Evolutionary conservation across 129 eudicot genomes (phyloP).

Genomic region (Flaveria trinervia): DNA sequence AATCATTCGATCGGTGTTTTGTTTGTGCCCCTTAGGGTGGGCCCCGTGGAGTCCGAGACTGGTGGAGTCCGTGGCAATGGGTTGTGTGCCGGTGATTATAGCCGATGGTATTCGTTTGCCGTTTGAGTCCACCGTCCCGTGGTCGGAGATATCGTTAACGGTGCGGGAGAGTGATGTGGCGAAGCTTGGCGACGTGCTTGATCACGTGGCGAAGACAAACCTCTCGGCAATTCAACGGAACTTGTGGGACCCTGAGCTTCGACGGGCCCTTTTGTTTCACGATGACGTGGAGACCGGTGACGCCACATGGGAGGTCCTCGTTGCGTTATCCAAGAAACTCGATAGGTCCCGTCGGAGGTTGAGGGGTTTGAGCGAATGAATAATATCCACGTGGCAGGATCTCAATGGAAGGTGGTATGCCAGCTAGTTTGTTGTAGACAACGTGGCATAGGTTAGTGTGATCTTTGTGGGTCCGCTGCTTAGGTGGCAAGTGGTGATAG

Average conservation of each 20-base stretch:
- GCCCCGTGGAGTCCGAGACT: slow-evolving; percentile 99
- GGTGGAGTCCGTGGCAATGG: slow-evolving; percentile 84
- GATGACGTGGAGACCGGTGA: slow-evolving; percentile 62
- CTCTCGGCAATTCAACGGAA: slow-evolving; percentile 61
- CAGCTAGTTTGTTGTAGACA: slow-evolving; percentile 17
- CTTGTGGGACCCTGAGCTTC: slow-evolving; percentile 55
- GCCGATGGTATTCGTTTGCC: slow-evolving; percentile 90
- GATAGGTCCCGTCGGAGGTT: slow-evolving; percentile 50
- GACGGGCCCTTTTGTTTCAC: slow-evolving; percentile 61
- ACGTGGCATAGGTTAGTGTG: slow-evolving; percentile 7
- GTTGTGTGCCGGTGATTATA: slow-evolving; percentile 87
- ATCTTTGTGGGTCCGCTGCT: slow-evolving; percentile 13
- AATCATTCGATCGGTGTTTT: slow-evolving; percentile 70
- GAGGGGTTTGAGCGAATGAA: slow-evolving; percentile 42
- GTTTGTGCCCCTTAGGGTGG: slow-evolving; percentile 93
- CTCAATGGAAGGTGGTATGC: slow-evolving; percentile 14
- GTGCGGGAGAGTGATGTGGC: slow-evolving; percentile 71
- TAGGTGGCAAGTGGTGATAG: slow-evolving; percentile 27
- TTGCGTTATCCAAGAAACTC: slow-evolving; percentile 50
- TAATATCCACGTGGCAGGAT: slow-evolving; percentile 32
- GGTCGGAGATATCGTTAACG: slow-evolving; percentile 75
- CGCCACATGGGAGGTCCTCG: slow-evolving; percentile 79
- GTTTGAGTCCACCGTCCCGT: slow-evolving; percentile 55
- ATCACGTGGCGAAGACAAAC: slow-evolving; percentile 71
- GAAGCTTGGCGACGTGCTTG: slow-evolving; percentile 55